Conservation (phyloP, 352 stramenopile genomes). For the Globisporangium cystogenes region DNA sequence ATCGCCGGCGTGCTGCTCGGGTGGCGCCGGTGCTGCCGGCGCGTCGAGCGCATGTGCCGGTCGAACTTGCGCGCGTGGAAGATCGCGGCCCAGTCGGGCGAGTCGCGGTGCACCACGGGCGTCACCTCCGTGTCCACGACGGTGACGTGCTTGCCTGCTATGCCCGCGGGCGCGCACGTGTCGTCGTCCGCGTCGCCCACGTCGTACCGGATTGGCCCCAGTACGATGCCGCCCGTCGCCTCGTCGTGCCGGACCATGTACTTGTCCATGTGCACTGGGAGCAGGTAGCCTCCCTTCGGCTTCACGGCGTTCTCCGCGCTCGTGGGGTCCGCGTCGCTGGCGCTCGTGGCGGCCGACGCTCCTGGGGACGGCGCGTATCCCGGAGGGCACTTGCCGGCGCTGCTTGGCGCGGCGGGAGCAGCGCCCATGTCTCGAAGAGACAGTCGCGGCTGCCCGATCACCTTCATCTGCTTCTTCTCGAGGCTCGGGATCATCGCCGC, state of each 20-base stretch:
- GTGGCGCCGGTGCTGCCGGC: conserved; percentile 55
- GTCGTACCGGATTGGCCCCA: conserved; percentile 5
- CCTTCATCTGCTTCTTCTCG: conserved; percentile 63
- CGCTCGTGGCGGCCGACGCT: background rate
- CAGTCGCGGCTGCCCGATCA: conserved; percentile 40
- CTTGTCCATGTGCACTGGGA: conserved; percentile 51
- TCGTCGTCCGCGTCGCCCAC: background rate
- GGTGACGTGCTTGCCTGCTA: background rate
- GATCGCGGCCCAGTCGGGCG: conserved; percentile 30
- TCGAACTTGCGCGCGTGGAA: conserved; percentile 65
- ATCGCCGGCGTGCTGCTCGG: conserved; percentile 25
- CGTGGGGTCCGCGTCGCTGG: background rate
- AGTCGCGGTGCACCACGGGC: conserved; percentile 1
- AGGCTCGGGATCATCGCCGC: conserved; percentile 54
- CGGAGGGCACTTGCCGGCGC: background rate
- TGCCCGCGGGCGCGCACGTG: background rate
- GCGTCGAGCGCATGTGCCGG: conserved; percentile 54
- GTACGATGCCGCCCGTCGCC: background rate
- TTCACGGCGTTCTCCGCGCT: conserved; percentile 8
- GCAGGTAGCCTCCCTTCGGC: conserved; percentile 31
- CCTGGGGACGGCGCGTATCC: too few species aligned
- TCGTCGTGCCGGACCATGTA: conserved; percentile 24
- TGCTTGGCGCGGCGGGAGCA: background rate
- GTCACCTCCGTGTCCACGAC: conserved; percentile 5
- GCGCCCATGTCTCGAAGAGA: conserved; percentile 33